Evolutionary conservation across 164 flowering plant species (phyloP).

Genomic region (Sedum album): DNA sequence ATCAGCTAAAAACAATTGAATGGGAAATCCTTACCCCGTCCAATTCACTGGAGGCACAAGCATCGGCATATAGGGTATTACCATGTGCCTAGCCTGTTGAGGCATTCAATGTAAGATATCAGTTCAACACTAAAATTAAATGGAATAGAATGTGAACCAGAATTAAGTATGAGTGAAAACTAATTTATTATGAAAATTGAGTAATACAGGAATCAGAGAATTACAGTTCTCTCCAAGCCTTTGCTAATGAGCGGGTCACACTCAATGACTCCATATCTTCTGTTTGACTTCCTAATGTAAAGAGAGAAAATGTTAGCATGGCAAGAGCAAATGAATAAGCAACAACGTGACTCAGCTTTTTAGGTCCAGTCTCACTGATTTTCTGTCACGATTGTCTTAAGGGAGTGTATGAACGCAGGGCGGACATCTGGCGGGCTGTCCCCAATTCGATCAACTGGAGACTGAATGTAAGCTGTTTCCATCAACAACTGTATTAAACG

Average conservation of each 20-base stretch:
- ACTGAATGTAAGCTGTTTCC: conserved; percentile 79
- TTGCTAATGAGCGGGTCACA: conserved; percentile 50
- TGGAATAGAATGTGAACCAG: not conserved
- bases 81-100: conserved; percentile 61
- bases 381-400: conserved; percentile 35
- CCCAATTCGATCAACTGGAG: conserved; percentile 57
- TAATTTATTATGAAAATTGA: not conserved
- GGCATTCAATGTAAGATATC: not conserved
- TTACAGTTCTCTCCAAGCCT: conserved; percentile 59
- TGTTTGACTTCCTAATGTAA: conserved; percentile 37
- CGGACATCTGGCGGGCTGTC: conserved; percentile 77
- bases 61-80: conserved; percentile 77
- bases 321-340: not conserved
- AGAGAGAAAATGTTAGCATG: not conserved
- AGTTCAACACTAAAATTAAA: not conserved
- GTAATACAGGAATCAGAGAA: conserved; percentile 11
- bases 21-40: conserved; percentile 39
- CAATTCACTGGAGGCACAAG: conserved; percentile 61
- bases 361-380: conserved; percentile 31
- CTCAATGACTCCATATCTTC: conserved; percentile 54
- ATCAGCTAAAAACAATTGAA: not conserved
- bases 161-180: not conserved
- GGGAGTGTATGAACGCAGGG: conserved; percentile 79
- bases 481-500: conserved; percentile 74
- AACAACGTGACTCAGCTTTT: conserved; percentile 4